phyloP scores from a whole-genome alignment of 768 basidiomycete species.

The Macrolepiota dolichaula region DNA sequence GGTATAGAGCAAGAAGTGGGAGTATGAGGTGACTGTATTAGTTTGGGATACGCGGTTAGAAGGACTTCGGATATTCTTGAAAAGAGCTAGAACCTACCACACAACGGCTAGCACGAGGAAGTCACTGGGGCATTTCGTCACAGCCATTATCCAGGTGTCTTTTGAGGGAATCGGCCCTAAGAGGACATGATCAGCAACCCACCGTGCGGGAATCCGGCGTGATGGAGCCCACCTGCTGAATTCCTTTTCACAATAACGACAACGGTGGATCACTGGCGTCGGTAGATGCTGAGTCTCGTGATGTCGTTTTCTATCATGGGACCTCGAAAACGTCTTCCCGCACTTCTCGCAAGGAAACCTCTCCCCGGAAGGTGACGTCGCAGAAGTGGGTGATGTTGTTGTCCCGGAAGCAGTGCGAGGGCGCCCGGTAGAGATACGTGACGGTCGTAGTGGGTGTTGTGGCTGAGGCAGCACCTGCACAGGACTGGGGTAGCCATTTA shows the following conservation, averaged over 20 bases:
- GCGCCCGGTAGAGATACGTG: conserved; percentile 38
- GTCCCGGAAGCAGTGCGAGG: conserved; percentile 32
- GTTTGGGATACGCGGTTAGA: conserved; percentile 5
- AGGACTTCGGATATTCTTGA: background rate
- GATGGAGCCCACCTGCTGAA: conserved; percentile 57
- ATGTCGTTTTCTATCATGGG: conserved; percentile 81
- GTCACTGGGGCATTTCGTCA: conserved; percentile 51
- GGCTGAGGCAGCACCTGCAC: conserved; percentile 26
- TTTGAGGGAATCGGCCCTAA: conserved; percentile 68
- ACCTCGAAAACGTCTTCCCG: conserved; percentile 75
- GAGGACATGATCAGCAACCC: conserved; percentile 13
- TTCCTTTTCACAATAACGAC: conserved; percentile 71
- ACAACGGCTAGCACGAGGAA: conserved; percentile 15
- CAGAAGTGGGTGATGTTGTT: conserved; percentile 30
- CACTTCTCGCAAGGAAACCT: conserved; percentile 73
- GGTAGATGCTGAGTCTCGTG: conserved; percentile 72
- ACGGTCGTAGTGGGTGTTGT: conserved; percentile 27
- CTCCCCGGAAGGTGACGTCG: conserved; percentile 47
- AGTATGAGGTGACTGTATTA: conserved; percentile 9
- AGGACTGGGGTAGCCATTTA: conserved; percentile 18
- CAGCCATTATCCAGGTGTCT: conserved; percentile 82
- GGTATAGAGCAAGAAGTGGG: conserved; percentile 12
- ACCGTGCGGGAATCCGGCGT: conserved; percentile 11
- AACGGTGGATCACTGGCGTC: conserved; percentile 62
- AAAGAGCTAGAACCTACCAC: conserved; percentile 13